Evolutionary conservation across 768 basidiomycete genomes (phyloP).

Genomic region (Trametes sanguinea): DNA sequence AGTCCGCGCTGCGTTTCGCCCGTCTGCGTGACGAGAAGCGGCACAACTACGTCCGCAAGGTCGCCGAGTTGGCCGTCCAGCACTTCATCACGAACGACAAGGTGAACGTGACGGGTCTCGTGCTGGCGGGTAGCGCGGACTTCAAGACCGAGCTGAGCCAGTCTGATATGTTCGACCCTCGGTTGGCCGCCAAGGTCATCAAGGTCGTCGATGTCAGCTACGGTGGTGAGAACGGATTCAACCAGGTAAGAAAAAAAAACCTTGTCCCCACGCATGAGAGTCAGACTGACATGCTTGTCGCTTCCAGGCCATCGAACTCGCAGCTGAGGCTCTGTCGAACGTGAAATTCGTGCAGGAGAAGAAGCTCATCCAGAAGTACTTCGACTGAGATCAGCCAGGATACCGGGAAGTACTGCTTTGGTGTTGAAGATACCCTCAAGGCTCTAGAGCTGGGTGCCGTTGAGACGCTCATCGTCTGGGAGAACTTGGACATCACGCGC

Average conservation of each 20-base stretch:
- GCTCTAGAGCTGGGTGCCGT: slow-evolving; percentile 95
- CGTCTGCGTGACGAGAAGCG: slow-evolving; percentile 99
- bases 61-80: slow-evolving; percentile 95
- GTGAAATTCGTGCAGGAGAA: slow-evolving; percentile 99
- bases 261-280: no score
- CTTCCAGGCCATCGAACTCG: slow-evolving; percentile 89
- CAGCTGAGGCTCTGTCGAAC: slow-evolving; percentile 93
- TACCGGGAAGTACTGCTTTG: slow-evolving; percentile 95
- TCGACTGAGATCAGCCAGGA: slow-evolving; percentile 99
- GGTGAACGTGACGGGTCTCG: slow-evolving; percentile 95
- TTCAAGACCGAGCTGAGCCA: slow-evolving; percentile 98
- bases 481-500: slow-evolving; percentile 91
- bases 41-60: slow-evolving; percentile 99
- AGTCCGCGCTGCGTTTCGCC: slow-evolving; percentile 99
- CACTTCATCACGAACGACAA: slow-evolving; percentile 98
- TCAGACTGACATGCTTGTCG: background rate
- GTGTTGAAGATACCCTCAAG: slow-evolving; percentile 95
- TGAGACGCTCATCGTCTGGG: slow-evolving; percentile 98
- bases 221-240: slow-evolving; percentile 98
- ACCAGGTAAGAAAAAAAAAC: slow-evolving; percentile 67
- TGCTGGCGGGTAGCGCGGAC: slow-evolving; percentile 95
- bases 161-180: slow-evolving; percentile 93
- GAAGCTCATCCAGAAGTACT: slow-evolving; percentile 95
- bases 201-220: slow-evolving; percentile 99
- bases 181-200: slow-evolving; percentile 89